Evolutionary conservation across 805 yeast genomes (phyloP).

Genomic region (Candida railenensis): DNA sequence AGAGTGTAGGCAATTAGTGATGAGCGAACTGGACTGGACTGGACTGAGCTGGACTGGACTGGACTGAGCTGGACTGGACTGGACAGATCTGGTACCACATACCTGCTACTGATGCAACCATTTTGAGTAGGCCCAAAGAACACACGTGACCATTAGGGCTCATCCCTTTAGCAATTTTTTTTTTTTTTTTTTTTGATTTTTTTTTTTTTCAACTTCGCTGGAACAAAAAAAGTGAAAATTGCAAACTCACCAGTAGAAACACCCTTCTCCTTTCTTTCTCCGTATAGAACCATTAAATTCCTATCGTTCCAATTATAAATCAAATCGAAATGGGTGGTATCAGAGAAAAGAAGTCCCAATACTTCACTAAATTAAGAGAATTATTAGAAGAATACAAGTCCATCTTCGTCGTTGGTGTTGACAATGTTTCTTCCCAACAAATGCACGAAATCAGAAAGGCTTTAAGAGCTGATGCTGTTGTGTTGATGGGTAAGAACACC

Average conservation of each 20-base stretch:
- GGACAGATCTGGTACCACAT: no score
- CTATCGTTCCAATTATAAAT: constrained; percentile 60
- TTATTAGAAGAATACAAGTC: constrained; percentile 96
- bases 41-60: no score
- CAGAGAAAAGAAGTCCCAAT: constrained; percentile 95
- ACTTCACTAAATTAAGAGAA: constrained; percentile 93
- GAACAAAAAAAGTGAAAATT: not conserved
- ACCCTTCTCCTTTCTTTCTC: constrained; percentile 8
- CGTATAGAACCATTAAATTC: constrained; percentile 73
- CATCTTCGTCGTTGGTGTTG: constrained; percentile 98
- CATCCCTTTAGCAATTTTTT: no score
- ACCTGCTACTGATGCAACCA: no score
- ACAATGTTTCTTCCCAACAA: constrained; percentile 99
- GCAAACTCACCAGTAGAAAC: not conserved
- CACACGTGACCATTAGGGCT: no score
- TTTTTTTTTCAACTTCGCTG: not conserved
- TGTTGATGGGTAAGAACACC: constrained; percentile 99
- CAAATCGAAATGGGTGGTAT: constrained; percentile 99
- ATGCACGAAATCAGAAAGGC: constrained; percentile 99
- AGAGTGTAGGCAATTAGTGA: no score
- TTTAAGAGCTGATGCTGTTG: constrained; percentile 91
- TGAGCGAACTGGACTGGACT: no score
- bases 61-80: no score
- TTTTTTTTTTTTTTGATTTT: not conserved
- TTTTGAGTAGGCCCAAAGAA: no score